Percentiles rank a stretch among this genome's conserved stretches.
Conservation (phyloP, 257 asterid species). For the Forsythia viridissima region DNA sequence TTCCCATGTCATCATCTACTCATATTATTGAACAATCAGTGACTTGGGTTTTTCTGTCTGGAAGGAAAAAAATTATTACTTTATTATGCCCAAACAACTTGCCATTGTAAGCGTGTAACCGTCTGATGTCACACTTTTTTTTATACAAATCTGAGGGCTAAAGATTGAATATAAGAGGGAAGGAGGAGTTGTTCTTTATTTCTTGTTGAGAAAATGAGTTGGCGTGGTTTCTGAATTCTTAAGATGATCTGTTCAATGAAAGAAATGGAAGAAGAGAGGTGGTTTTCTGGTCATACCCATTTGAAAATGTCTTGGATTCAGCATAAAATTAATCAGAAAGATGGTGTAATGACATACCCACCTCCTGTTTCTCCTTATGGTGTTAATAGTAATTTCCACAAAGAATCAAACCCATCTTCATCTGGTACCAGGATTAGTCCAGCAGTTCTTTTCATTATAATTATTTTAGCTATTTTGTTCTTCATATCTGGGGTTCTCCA, state of each 20-base stretch:
- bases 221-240: constrained; percentile 3
- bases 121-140: not conserved
- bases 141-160: not conserved
- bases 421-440: constrained; percentile 78
- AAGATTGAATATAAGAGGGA: too few relatives aligned
- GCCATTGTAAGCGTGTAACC: not conserved
- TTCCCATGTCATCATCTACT: constrained; percentile 42
- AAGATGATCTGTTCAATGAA: constrained; percentile 45
- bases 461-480: constrained; percentile 77
- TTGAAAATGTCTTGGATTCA: constrained; percentile 64
- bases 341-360: constrained; percentile 49
- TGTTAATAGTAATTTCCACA: constrained; percentile 29
- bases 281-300: constrained; percentile 47
- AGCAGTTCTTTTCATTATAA: constrained; percentile 78
- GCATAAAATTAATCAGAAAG: constrained; percentile 43
- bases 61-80: constrained; percentile 17
- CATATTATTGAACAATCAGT: constrained; percentile 34
- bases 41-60: constrained; percentile 1
- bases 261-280: constrained; percentile 36
- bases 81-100: not conserved
- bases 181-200: too few relatives aligned
- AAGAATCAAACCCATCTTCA: constrained; percentile 40
- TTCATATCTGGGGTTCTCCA: constrained; percentile 94
- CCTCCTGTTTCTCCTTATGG: constrained; percentile 49
- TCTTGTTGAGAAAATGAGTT: too few relatives aligned